Conservation (phyloP, 148 eudicot species). For the Polygonum maritimum region DNA sequence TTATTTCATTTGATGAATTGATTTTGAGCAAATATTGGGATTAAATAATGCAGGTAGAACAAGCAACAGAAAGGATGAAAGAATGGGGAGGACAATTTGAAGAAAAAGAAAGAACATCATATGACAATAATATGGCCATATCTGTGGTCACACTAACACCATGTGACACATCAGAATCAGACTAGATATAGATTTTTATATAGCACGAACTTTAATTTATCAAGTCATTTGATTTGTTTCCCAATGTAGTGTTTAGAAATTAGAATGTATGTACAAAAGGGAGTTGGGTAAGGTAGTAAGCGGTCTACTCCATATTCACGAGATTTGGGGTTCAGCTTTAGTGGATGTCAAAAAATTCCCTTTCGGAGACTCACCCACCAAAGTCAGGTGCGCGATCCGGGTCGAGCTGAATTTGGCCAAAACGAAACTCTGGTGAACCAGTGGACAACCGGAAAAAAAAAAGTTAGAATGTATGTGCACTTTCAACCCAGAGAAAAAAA, state of each 20-base stretch:
- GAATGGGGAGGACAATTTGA: slow-evolving; percentile 39
- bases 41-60: slow-evolving; percentile 36
- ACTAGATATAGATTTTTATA: background rate
- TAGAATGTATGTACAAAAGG: background rate
- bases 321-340: no score
- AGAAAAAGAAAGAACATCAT: slow-evolving; percentile 11
- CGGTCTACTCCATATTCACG: no score
- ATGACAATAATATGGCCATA: slow-evolving; percentile 15
- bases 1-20: background rate
- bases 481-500: no score
- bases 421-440: no score
- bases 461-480: no score
- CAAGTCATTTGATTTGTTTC: background rate
- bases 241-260: background rate
- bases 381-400: no score
- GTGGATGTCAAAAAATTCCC: no score
- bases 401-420: no score
- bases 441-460: no score
- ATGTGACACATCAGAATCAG: background rate
- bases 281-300: no score
- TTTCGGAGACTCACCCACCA: no score
- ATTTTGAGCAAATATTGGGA: background rate
- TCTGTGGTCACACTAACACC: slow-evolving; percentile 18
- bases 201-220: background rate
- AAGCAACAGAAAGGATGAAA: slow-evolving; percentile 53